A percentile compares a stretch with the other conserved stretches of the same genome.
Evolutionary conservation across 352 stramenopile genomes (phyloP).

Genomic region (Phytophthora hibernalis): DNA sequence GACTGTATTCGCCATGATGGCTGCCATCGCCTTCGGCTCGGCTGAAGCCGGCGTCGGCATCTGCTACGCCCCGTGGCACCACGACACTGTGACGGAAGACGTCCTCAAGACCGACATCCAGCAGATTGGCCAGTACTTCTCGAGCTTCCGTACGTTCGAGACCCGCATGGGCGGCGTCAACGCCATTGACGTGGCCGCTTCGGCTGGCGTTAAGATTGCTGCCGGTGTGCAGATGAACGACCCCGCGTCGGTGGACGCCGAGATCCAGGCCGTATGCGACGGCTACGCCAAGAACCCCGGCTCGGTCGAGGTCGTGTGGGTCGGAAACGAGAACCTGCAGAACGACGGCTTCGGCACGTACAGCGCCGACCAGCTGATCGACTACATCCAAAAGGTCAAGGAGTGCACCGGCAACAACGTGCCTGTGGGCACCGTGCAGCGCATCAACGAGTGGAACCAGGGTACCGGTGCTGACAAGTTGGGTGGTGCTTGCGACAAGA

Average conservation of each 20-base stretch:
- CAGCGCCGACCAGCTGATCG: conserved; percentile 46
- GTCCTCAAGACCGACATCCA: conserved; percentile 42
- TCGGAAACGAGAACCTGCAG: conserved; percentile 79
- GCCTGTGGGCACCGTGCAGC: conserved; percentile 70
- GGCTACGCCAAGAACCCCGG: conserved; percentile 47
- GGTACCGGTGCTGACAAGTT: conserved; percentile 37
- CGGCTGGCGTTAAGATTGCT: conserved; percentile 57
- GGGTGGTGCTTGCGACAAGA: conserved; percentile 20
- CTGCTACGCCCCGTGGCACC: conserved; percentile 75
- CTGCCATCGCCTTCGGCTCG: conserved; percentile 22
- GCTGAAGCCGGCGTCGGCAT: conserved; percentile 36
- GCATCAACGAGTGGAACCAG: conserved; percentile 70
- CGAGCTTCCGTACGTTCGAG: conserved; percentile 75
- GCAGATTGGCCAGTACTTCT: conserved; percentile 56
- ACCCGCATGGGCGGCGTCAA: conserved; percentile 61
- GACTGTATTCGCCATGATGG: conserved; percentile 44
- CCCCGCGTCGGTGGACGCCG: conserved; percentile 35
- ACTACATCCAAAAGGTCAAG: conserved; percentile 69
- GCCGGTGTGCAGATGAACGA: conserved; percentile 74
- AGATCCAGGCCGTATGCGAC: conserved; percentile 68
- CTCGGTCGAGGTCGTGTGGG: conserved; percentile 64
- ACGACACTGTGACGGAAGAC: conserved; percentile 40
- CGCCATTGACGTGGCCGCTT: conserved; percentile 49
- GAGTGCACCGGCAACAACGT: conserved; percentile 46
- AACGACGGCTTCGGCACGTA: conserved; percentile 56